Evolutionary conservation across 2,329 filamentous ascomycete genomes (phyloP).

Genomic region (Arthroderma sp.): DNA sequence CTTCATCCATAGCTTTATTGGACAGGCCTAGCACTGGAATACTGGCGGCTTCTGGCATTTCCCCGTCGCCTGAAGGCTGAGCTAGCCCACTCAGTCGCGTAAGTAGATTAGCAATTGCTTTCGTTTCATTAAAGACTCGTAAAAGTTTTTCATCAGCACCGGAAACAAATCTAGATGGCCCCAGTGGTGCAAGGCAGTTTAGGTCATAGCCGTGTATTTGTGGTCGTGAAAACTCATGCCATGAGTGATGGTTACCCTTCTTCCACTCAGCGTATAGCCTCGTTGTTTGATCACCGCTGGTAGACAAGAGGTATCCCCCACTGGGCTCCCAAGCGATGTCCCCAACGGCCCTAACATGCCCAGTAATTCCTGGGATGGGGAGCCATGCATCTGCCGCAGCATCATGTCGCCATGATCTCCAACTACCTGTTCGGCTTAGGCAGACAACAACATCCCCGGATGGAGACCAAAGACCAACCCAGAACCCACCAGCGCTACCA

Average conservation of each 20-base stretch:
- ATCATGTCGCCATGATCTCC: slow-evolving; percentile 70
- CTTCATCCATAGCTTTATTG: slow-evolving; percentile 73
- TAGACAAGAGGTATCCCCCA: slow-evolving; percentile 77
- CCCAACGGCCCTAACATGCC: slow-evolving; percentile 71
- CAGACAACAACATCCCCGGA: slow-evolving; percentile 63
- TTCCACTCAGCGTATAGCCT: slow-evolving; percentile 74
- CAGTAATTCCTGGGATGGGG: slow-evolving; percentile 64
- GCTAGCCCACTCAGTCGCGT: slow-evolving; percentile 53
- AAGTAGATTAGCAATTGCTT: slow-evolving; percentile 65
- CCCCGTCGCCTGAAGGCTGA: slow-evolving; percentile 21
- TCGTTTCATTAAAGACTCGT: slow-evolving; percentile 84
- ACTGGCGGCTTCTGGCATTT: slow-evolving; percentile 74
- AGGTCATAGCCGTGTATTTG: slow-evolving; percentile 98
- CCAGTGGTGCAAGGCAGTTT: slow-evolving; percentile 77
- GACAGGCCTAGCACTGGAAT: slow-evolving; percentile 92
- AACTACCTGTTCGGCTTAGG: slow-evolving; percentile 82
- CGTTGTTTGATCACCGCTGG: slow-evolving; percentile 84
- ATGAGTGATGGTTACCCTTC: slow-evolving; percentile 44
- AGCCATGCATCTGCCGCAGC: slow-evolving; percentile 55
- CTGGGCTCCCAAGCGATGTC: slow-evolving; percentile 72
- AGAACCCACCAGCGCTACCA: slow-evolving; percentile 90
- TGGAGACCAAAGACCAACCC: slow-evolving; percentile 87
- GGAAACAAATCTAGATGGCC: slow-evolving; percentile 67
- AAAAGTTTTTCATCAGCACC: slow-evolving; percentile 97
- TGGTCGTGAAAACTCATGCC: slow-evolving; percentile 91